phyloP scores from a whole-genome alignment of 129 eudicot species.

The Flaveria bidentis region DNA sequence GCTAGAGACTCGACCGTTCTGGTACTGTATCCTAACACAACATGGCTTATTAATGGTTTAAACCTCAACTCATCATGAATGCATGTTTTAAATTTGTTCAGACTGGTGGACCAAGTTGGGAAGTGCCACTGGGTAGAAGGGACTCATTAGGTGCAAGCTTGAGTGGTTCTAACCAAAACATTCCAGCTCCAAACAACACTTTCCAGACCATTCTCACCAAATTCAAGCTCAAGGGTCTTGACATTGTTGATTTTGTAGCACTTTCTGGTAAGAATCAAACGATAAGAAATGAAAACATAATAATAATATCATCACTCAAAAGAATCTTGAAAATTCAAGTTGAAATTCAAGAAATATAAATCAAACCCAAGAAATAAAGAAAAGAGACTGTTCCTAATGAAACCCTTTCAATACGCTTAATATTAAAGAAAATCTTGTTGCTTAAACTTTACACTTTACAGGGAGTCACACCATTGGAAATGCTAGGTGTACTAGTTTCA shows the following conservation, averaged over 20 bases:
- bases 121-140: conserved; percentile 54
- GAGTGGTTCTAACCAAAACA: conserved; percentile 57
- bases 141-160: conserved; percentile 54
- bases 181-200: conserved; percentile 62
- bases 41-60: background rate
- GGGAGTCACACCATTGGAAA: conserved; percentile 44
- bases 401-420: background rate
- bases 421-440: conserved; percentile 19
- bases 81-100: conserved; percentile 25
- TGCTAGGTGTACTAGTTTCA: conserved; percentile 37
- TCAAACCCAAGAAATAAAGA: too few relatives aligned
- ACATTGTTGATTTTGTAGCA: conserved; percentile 46
- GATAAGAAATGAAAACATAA: too few relatives aligned
- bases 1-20: conserved; percentile 51
- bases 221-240: conserved; percentile 51
- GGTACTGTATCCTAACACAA: conserved; percentile 16
- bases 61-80: background rate
- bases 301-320: background rate
- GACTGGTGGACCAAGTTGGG: conserved; percentile 61
- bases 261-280: conserved; percentile 33
- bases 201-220: conserved; percentile 56
- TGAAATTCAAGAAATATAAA: background rate
- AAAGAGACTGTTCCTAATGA: too few relatives aligned
- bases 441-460: conserved; percentile 9
- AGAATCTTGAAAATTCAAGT: background rate